Evolutionary conservation across 768 basidiomycete species (phyloP), one percentile per base, ranked within the genome.

Genomic region (Paxillus rubicundulus): DNA sequence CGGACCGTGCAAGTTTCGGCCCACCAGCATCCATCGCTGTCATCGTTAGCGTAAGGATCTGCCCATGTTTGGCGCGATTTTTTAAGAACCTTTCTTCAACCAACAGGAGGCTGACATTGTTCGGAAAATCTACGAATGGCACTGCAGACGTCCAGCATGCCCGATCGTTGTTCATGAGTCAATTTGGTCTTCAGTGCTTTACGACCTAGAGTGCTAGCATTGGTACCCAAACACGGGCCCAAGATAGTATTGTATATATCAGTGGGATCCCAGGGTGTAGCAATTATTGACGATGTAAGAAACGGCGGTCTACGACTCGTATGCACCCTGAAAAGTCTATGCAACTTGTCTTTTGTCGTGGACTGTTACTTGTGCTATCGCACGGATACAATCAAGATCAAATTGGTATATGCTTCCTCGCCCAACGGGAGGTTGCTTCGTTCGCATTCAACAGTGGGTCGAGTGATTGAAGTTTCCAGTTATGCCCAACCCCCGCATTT

Each of bases 401-500:
- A n/a, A 39, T 24, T 18, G 81, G 77, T 50, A 92, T 77, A 66
- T 86, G 74, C 40, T 73, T 70, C 62, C 76, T 75, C 18, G 85
- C 80, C 91, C 92, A 95, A 5, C 52, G 56, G 1, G 81, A 79
- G 2, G 90, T 92, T 38, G 79, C 80, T 39, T 70, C 67, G 2
- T 76, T 82, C 36, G 88, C 81, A 60, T 95, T 96, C 50, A 92
- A 72, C 40, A 86, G 61, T 1, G 86, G 81, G 59, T 95, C 83
- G 18, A 95, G 66, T 1, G 72, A 66, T 24, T 76, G 74, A 10
- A 95, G 75, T 28, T 64, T 70, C 85, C 87, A 88, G 21, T 80
- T 72, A 42, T 57, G 30, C 43, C 63, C 70, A 10, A 69, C 67
- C 28, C 61, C 47, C 4, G 62, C 33, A 43, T 55, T 34, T 63